Evolutionary conservation across 805 yeast species (phyloP).

Genomic region (Hermanozyma aechmeae): DNA sequence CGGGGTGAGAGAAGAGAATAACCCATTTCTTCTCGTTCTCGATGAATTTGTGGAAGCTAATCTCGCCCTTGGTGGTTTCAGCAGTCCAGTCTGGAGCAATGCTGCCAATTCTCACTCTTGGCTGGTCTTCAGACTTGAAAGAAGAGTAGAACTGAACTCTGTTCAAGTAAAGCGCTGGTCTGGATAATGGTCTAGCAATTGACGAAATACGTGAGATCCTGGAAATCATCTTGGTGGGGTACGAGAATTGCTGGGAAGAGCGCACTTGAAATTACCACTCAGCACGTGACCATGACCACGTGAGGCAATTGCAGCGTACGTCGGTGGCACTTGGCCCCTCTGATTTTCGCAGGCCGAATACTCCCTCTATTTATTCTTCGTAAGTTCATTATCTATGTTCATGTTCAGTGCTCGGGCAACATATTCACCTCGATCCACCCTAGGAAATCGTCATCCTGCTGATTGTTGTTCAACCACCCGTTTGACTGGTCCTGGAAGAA

Average conservation of each 20-base stretch:
- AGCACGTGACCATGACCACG: too few species aligned
- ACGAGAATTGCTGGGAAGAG: too few species aligned
- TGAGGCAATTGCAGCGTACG: too few species aligned
- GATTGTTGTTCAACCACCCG: conserved; percentile 64
- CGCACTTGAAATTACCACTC: too few species aligned
- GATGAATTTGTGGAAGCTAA: conserved; percentile 54
- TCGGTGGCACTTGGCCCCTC: too few species aligned
- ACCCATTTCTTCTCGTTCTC: conserved; percentile 47
- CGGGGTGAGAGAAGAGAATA: conserved; percentile 67
- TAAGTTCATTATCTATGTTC: background rate
- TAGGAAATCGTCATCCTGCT: conserved; percentile 70
- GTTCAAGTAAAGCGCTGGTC: too few species aligned
- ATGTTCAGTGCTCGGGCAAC: conserved; percentile 8
- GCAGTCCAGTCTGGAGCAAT: conserved; percentile 61
- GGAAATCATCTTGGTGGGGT: too few species aligned
- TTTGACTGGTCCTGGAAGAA: conserved; percentile 76
- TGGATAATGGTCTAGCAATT: too few species aligned
- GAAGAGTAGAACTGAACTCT: too few species aligned
- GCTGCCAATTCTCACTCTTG: conserved; percentile 46
- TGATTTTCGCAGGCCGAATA: too few species aligned
- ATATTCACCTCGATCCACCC: conserved; percentile 86
- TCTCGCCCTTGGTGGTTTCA: conserved; percentile 53
- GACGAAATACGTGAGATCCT: too few species aligned
- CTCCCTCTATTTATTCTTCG: background rate
- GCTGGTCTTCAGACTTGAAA: conserved; percentile 30